phyloP scores from a whole-genome alignment of 345 rosid genomes.

The Geranium rotundifolium region DNA sequence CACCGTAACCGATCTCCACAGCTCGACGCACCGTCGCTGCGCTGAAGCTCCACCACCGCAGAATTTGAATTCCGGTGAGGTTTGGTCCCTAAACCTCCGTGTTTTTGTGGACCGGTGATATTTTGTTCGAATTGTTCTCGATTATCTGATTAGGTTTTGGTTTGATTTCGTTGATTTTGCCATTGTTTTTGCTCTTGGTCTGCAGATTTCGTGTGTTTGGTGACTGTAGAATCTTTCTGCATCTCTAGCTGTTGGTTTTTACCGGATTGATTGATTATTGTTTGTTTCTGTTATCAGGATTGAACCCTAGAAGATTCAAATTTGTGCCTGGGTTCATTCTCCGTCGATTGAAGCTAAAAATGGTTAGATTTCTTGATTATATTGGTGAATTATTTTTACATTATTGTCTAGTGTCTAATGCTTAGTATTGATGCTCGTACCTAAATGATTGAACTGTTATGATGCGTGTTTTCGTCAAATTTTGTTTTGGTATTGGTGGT shows the following conservation, averaged over 20 bases:
- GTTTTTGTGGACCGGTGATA: not conserved
- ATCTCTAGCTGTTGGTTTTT: too few species aligned
- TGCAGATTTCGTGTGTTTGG: not conserved
- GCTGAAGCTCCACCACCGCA: not conserved
- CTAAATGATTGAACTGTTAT: not conserved
- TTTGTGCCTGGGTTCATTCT: not conserved
- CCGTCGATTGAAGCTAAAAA: not conserved
- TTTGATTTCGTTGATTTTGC: not conserved
- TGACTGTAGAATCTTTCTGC: not conserved
- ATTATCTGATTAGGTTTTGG: too few species aligned
- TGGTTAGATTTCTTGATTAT: not conserved
- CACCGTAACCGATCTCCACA: not conserved
- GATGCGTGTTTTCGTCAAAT: too few species aligned
- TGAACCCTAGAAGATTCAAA: not conserved
- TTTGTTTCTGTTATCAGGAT: not conserved
- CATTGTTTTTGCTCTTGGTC: not conserved
- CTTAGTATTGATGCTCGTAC: not conserved
- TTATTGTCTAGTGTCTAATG: not conserved
- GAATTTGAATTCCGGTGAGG: not conserved
- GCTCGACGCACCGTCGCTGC: too few species aligned
- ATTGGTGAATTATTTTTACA: not conserved
- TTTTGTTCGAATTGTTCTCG: not conserved
- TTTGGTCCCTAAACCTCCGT: not conserved
- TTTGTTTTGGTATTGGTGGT: not conserved
- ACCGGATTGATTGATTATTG: not conserved